Evolutionary conservation across 352 stramenopile genomes (phyloP), one percentile per base, ranked within the genome.

Genomic region (Phytophthora foliorum): DNA sequence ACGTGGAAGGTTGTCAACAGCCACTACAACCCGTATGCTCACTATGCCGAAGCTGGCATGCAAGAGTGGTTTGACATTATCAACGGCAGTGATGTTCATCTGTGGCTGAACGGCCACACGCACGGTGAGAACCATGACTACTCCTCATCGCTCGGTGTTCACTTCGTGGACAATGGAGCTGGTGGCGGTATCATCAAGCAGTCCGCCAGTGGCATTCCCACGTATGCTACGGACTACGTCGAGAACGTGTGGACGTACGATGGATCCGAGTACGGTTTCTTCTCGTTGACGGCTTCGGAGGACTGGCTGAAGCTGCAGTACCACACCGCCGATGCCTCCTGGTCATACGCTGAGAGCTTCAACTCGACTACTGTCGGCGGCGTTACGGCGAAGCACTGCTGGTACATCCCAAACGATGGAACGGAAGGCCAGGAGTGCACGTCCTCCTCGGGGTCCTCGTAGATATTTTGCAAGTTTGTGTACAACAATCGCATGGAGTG

Each of bases 101-200:
- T 82, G 10, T 84, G 68, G 63, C 36, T 84, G 17, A 81, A 86
- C 39, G 81, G 81, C 46, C 79, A 90, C 63, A 90, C 81, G 0
- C 81, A 90, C 63, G 81, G 79, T 29, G 79, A 88, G 34, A 90
- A 90, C 69, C 82, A 90, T 67, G 84, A 92, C 56, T 80, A 86
- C 46, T 75, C 73, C 32, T 82, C 75, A 25, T 75, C 67, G 4
- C 70, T 90, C n/a, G 74, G 73, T 17, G 85, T 84, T 1, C 85
- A 93, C 52, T 93, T 93, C 34, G 74, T 93, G 3, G 85, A 91
- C 57, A 93, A 93, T 27, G 85, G 85, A 14, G 85, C 82, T 25
- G 85, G 85, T 25, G 85, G 85, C 1, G 85, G 85, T 64, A 93
- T 93, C 62, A 80, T 90, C 65, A 90, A 82, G 49, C 67, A 89